Base-by-base conservation (phyloP, 352 stramenopile species). In the Blastocystis hominis region DNA sequence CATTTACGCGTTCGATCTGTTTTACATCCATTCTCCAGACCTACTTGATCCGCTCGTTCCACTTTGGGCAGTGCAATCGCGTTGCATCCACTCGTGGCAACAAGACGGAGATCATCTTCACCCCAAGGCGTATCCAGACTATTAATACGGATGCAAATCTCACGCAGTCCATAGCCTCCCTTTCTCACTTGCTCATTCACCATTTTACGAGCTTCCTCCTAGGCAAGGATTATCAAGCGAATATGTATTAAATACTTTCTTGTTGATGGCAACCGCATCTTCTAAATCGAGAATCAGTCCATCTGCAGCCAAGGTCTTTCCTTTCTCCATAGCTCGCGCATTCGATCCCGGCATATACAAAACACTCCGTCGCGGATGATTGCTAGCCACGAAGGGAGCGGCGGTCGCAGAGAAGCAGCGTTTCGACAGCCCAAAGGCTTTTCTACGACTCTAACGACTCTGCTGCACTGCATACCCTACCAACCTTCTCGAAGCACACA, bases 221-320 rank as follows among this genome's bases (percentile, higher is more conserved):
- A 75, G 34, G 30, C n/a, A 61, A 79, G n/a, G 24, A 75, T 42
- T n/a, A 34, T 10, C 10, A 17, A 17, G 30, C 17, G 15, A n/a
- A 20, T 78, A 34, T 17, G 2, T 7, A 3, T 20, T 30, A 30
- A 30, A 30, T 77, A 87, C 84, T 36, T 91, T 91, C 40, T 78
- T 84, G 4, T 88, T 69, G 30, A 89, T 88, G 46, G 89, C 69
- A 0, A 91, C 89, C 17, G 90, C 88, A 75, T 91, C 90, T 64
- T 91, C 90, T n/a, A 91, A 63, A 77, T 91, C 90, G 6, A 91
- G 78, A 44, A 91, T 91, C 17, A 89, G 62, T 40, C 63, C 89
- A 77, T 91, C 90, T n/a, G 87, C 88, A n/a, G 40, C 24, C 9
- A 91, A 55, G 3, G 1, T 62, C 42, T 77, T 70, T 50, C 88